Evolutionary conservation across 2,329 filamentous ascomycete species (phyloP), one percentile per base, ranked within the genome.

Genomic region (Elsinoe ampelina): DNA sequence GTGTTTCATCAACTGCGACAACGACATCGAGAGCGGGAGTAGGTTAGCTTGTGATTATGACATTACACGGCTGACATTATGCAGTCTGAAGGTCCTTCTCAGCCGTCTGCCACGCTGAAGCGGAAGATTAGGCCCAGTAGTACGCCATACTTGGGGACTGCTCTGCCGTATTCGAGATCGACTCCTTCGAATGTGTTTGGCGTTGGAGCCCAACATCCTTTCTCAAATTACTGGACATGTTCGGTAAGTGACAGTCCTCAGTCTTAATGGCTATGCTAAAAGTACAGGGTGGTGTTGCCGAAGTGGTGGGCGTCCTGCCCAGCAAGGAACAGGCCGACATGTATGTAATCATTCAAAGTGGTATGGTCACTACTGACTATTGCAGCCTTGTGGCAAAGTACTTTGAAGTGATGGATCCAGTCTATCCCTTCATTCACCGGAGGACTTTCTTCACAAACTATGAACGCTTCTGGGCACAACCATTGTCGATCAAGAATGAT

Each of bases 211-310:
- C 85, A 89, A 66, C 86, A 89, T 66, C 86, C 86, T 0, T 90
- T 90, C 66, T 83, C 85, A 64, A 91, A 91, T 66, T 91, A 91
- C 70, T 92, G 87, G 87, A 91, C 86, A 2, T 88, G 55, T 34
- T 34, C 55, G 5, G 54, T 57, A 26, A 15, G 43, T 50, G 13
- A 3, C 15, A 35, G 26, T 38, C 12, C 26, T 20, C 15, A 35
- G 13, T 42, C 7, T 55, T 47, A n/a, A 22, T n/a, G 41, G n/a
- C 10, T 26, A 12, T 26, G 42, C 51, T 55, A 32, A 55, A 20
- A 12, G 3, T 64, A 11, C 80, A 84, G 59, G 87, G 87, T 48
- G 87, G 86, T 0, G 72, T 92, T 15, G 76, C 81, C 7, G 87
- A 92, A 70, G 86, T 90, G 5, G 82, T 90, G 42, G 82, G 80